phyloP scores from a whole-genome alignment of 129 eudicot genomes.

The Chrysanthemum makinoi region DNA sequence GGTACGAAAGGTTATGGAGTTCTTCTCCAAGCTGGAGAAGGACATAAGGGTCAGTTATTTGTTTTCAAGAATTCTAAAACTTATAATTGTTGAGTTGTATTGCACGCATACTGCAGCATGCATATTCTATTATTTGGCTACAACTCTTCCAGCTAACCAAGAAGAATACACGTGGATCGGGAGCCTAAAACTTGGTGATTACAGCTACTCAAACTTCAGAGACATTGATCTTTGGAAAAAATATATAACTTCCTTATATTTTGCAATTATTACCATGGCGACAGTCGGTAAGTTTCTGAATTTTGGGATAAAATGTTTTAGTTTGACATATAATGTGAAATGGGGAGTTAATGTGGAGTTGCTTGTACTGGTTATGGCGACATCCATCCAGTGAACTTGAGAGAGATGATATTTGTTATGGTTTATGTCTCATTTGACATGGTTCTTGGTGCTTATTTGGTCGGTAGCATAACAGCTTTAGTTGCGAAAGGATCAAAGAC shows the following conservation, averaged over 20 bases:
- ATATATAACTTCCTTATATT: conserved; percentile 57
- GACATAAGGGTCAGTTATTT: conserved; percentile 56
- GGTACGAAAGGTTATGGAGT: conserved; percentile 43
- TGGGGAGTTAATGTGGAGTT: neutral
- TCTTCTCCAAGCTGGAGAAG: conserved; percentile 24
- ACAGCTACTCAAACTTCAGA: conserved; percentile 55
- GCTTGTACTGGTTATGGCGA: conserved; percentile 62
- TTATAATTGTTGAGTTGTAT: conserved; percentile 54
- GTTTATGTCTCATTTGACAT: conserved; percentile 41
- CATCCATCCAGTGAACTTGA: conserved; percentile 69
- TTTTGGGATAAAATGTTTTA: neutral
- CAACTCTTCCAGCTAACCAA: conserved; percentile 50
- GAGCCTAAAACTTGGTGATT: conserved; percentile 58
- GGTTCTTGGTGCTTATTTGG: conserved; percentile 56
- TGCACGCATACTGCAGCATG: conserved; percentile 88
- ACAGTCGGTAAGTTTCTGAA: conserved; percentile 58
- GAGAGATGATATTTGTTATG: conserved; percentile 79
- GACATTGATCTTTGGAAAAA: conserved; percentile 60
- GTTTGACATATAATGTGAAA: neutral
- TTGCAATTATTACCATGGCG: conserved; percentile 72
- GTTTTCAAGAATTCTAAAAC: conserved; percentile 60
- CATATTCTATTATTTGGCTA: conserved; percentile 67
- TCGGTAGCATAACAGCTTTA: conserved; percentile 80
- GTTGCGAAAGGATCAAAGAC: conserved; percentile 78
- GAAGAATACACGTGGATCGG: conserved; percentile 86